Base-by-base conservation (phyloP, 2,329 filamentous ascomycete species). In the Ascocoryne sarcoides region DNA sequence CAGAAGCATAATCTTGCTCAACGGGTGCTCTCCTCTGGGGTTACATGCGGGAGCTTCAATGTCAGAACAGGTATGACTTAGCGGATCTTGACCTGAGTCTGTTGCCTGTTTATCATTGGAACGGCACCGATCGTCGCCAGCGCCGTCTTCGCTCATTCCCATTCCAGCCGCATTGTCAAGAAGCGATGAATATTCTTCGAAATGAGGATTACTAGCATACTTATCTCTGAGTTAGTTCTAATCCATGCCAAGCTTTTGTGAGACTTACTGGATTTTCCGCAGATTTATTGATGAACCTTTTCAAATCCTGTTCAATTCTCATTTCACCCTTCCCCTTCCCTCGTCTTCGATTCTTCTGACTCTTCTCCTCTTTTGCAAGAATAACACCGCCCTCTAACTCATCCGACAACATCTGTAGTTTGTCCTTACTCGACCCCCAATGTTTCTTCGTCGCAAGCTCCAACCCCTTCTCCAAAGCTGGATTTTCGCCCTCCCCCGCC, bases 1-100 rank as follows among this genome's bases (percentile, higher is more conserved):
- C 9, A 76, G 64, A 1, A 71, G 69, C 45, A 76, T 77, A 9
- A 69, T 62, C 3, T 61, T 65, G 38, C 63, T 65, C 2, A 70
- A 68, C 45, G 60, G 62, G 50, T 75, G 58, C 8, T 63, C 57
- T 10, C 67, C 63, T 9, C 75, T 44, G 0, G 73, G 72, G 44
- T 76, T 66, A 19, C 59, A 57, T 4, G 72, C 64, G 23, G 69
- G 66, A 5, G 76, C 64, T 54, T 73, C 76, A 4, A 75, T 65
- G 4, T 49, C 15, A 12, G 43, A n/a, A 4, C 39, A 19, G 19
- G 3, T 45, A 37, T 4, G 33, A 12, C 12, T 40, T 40, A 15
- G 14, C 32, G 5, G 5, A 4, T 31, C 26, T 23, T 9, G 7
- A 7, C 12, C 14, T 5, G 20, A 35, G 15, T 20, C 5, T 20